Base-by-base conservation (phyloP, 2,329 filamentous ascomycete species). In the Exophiala aquamarina region DNA sequence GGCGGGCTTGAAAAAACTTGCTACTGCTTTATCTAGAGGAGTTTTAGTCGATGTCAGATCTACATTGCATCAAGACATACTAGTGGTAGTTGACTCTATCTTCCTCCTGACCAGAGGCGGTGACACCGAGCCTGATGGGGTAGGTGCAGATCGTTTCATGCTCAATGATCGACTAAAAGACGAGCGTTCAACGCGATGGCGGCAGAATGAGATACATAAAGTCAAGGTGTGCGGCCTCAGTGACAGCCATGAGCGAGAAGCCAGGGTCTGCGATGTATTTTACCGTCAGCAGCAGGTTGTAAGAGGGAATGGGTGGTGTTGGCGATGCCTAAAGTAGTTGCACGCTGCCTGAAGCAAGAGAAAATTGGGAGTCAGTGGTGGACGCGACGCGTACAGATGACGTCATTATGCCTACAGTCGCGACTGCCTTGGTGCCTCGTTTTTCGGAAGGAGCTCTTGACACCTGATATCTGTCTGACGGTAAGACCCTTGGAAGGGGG, bases 1-100 rank as follows among this genome's bases (percentile, higher is more conserved):
- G 0, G 78, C 65, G 0, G 91, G 91, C 0, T 84, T 95, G 69
- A 97, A 97, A 73, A 97, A 97, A 44, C 79, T 89, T 15, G 87
- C 79, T 1, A 95, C 82, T 1, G 86, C 82, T 26, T 62, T 64
- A 42, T 64, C 69, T 70, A 28, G 8, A 34, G 3, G 9, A 5
- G 13, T 32, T 58, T 32, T 57, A 51, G 18, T 8, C 21, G 3
- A n/a, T n/a, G 14, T 36, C 28, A 32, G 1, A 6, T 10, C 21
- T n/a, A 6, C n/a, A 17, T 32, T 15, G 41, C 18, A 57, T 65
- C 59, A 52, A 10, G 4, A 43, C 55, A 20, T 52, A 79, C 77
- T 79, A 26, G 74, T 82, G 3, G 76, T 76, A 4, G 73, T 74
- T 3, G 77, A 73, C 44, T 74, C 71, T 41, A 77, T 69, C 59